phyloP scores from a whole-genome alignment of 371 early-diverging fungal genomes.

The Actinomortierella wolfii region DNA sequence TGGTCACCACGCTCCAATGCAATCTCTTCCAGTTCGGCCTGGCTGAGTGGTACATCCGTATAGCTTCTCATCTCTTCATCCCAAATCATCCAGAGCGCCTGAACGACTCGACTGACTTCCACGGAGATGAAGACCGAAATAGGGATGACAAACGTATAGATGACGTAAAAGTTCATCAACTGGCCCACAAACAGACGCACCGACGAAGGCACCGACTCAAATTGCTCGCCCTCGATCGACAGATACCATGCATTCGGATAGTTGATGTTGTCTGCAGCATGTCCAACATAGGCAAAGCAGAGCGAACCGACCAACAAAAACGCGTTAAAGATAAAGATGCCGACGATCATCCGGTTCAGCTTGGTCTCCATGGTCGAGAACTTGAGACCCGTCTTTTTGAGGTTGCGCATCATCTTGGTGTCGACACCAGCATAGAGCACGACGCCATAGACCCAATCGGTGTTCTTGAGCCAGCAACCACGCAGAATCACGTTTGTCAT shows the following conservation, averaged over 20 bases:
- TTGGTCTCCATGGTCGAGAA: slow-evolving; percentile 61
- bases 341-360: slow-evolving; percentile 63
- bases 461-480: slow-evolving; percentile 85
- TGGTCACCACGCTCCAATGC: slow-evolving; percentile 25
- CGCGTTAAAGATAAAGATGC: slow-evolving; percentile 54
- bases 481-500: slow-evolving; percentile 56
- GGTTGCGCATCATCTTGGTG: slow-evolving; percentile 79
- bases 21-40: slow-evolving; percentile 42
- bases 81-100: slow-evolving; percentile 58
- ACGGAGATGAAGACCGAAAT: slow-evolving; percentile 62
- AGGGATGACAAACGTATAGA: slow-evolving; percentile 67
- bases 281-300: slow-evolving; percentile 43
- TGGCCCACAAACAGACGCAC: slow-evolving; percentile 34
- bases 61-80: slow-evolving; percentile 47
- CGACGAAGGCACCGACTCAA: slow-evolving; percentile 12
- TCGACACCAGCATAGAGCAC: slow-evolving; percentile 87
- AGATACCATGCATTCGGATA: slow-evolving; percentile 44
- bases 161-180: slow-evolving; percentile 48
- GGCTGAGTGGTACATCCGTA: slow-evolving; percentile 30
- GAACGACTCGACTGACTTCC: slow-evolving; percentile 58
- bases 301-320: slow-evolving; percentile 33
- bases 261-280: slow-evolving; percentile 10
- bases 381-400: slow-evolving; percentile 65
- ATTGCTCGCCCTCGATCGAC: slow-evolving; percentile 35
- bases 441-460: slow-evolving; percentile 78